Evolutionary conservation across 768 basidiomycete genomes (phyloP).

Genomic region (Trametes sanguinea): DNA sequence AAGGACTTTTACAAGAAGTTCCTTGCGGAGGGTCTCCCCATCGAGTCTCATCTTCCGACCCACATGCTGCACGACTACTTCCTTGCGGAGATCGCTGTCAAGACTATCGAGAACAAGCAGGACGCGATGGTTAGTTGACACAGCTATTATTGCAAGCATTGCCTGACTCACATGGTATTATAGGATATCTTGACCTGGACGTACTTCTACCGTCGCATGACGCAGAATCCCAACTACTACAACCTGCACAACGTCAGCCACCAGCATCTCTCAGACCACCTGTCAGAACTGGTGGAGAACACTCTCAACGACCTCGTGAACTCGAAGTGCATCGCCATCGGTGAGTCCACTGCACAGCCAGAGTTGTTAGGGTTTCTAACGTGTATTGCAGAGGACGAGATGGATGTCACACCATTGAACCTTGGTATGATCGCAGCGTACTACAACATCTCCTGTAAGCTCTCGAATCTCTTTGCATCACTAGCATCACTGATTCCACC

Average conservation of each 20-base stretch:
- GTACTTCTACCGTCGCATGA: slow-evolving; percentile 96
- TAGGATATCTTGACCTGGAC: slow-evolving; percentile 99
- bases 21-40: slow-evolving; percentile 93
- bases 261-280: slow-evolving; percentile 91
- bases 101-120: slow-evolving; percentile 99
- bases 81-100: slow-evolving; percentile 96
- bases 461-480: not conserved
- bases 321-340: slow-evolving; percentile 93
- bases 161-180: not conserved
- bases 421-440: slow-evolving; percentile 98
- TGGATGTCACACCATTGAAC: slow-evolving; percentile 90
- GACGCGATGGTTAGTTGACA: slow-evolving; percentile 74
- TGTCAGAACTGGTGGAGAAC: slow-evolving; percentile 94
- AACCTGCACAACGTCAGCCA: slow-evolving; percentile 94
- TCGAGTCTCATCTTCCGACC: slow-evolving; percentile 92
- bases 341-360: slow-evolving; percentile 37
- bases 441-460: slow-evolving; percentile 89
- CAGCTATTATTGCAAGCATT: not conserved
- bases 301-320: slow-evolving; percentile 89
- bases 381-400: slow-evolving; percentile 72
- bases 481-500: not conserved
- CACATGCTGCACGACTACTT: slow-evolving; percentile 95
- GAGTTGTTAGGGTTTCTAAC: not conserved
- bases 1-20: slow-evolving; percentile 99
- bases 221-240: slow-evolving; percentile 96